Base-by-base conservation (phyloP, 23 red algal species). In the Agarophyton chilense region DNA sequence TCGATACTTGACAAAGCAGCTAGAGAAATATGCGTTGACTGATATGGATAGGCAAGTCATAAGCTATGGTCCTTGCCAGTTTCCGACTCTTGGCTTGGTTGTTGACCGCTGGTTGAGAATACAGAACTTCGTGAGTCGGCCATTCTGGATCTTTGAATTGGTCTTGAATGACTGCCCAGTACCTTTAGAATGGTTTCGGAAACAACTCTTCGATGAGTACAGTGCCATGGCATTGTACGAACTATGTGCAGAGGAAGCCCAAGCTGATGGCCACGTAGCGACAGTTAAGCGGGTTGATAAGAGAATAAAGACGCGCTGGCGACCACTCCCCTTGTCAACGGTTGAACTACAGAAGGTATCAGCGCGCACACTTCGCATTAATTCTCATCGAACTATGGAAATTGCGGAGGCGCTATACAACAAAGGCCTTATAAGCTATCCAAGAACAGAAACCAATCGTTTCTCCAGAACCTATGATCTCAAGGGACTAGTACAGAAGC, bases 41-140 rank as follows among this genome's bases (percentile, higher is more conserved):
- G 82, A 68, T 62, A 60, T n/a, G 28, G 78, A 90, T 11, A 33
- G 19, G 35, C 65, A 62, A 39, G 71, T 98, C 17, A 63, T 98
- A 32, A 83, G 72, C 40, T 98, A 92, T 77, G 96, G 96, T 38
- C 96, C 96, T 29, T 98, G 96, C 44, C 96, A 98, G 54, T 98
- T 95, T 66, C 96, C 96, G 9, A 89, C 96, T 29, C 90, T 98
- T 6, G 96, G 93, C 14, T 70, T 98, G 14, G 89, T 98, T 32
- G 96, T 98, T 42, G 92, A 98, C 76, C 89, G 96, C 50, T 95
- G 87, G 87, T 79, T 95, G 67, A 88, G 43, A 54, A 95, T 95
- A 31, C 81, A 91, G 42, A 86, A 90, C 33, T 98, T 98, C 75
- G 78, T 91, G 36, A 78, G 78, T 25, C 70, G 62, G 12, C 52